Evolutionary conservation across 106 monocot genomes (phyloP).

Genomic region (Phalaenopsis aphrodite): DNA sequence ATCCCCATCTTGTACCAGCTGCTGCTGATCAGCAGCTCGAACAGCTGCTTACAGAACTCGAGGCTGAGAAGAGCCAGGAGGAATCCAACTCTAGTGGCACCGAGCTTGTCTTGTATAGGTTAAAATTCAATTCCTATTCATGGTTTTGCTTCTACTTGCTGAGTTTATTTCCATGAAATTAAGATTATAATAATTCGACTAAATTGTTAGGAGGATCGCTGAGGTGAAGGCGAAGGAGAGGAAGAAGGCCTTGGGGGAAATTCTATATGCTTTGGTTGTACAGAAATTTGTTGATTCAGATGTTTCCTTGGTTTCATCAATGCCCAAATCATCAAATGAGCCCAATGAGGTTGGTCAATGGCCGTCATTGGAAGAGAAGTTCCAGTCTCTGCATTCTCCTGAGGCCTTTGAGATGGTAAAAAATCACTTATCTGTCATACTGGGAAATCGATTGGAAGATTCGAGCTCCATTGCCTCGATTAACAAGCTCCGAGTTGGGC

Average conservation of each 20-base stretch:
- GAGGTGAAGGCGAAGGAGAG: constrained; percentile 72
- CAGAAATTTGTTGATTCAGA: constrained; percentile 69
- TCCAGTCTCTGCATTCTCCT: constrained; percentile 43
- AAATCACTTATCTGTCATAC: constrained; percentile 52
- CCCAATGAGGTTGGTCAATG: constrained; percentile 28
- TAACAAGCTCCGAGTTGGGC: constrained; percentile 63
- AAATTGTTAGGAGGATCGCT: constrained; percentile 52
- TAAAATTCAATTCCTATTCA: not conserved
- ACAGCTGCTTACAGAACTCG: constrained; percentile 55
- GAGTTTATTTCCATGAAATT: not conserved
- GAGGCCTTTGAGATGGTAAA: constrained; percentile 77
- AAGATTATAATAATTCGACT: not conserved
- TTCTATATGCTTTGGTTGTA: constrained; percentile 65
- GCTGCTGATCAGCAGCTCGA: constrained; percentile 81
- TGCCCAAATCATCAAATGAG: constrained; percentile 26
- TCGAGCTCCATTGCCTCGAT: constrained; percentile 33
- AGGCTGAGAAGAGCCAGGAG: constrained; percentile 46
- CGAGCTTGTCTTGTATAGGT: constrained; percentile 52
- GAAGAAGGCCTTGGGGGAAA: constrained; percentile 56
- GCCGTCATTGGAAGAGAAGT: constrained; percentile 41
- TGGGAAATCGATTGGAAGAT: constrained; percentile 45
- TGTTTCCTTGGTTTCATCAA: constrained; percentile 45
- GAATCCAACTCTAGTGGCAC: constrained; percentile 29
- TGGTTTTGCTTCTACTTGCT: not conserved
- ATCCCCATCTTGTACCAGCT: constrained; percentile 73